A percentile compares a stretch with the other conserved stretches of the same genome.
phyloP scores from a whole-genome alignment of 2,329 filamentous ascomycete genomes.

The Passalora sequoiae region DNA sequence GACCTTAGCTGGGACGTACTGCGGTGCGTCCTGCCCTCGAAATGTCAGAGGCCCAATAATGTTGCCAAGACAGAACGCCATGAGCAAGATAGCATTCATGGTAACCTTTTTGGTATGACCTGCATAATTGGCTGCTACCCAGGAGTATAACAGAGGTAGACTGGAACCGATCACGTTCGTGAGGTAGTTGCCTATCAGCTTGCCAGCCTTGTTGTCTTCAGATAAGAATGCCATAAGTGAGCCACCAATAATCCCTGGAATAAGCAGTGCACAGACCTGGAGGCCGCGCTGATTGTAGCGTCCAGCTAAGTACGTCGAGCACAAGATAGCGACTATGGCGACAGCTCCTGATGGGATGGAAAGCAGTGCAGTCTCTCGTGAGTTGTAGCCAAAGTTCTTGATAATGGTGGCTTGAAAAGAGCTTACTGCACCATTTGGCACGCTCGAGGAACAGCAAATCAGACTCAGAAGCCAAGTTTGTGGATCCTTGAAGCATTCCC shows the following conservation, averaged over 20 bases:
- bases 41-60: constrained; percentile 41
- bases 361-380: constrained; percentile 29
- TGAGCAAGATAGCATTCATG: constrained; percentile 55
- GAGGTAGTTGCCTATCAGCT: constrained; percentile 38
- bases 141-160: constrained; percentile 35
- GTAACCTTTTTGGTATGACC: constrained; percentile 60
- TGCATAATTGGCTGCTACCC: constrained; percentile 50
- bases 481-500: constrained; percentile 42
- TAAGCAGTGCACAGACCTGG: constrained; percentile 25
- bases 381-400: constrained; percentile 30
- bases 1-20: constrained; percentile 42
- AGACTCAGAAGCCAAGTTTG: constrained; percentile 43
- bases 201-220: constrained; percentile 41
- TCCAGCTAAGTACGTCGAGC: constrained; percentile 25
- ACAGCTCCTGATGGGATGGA: constrained; percentile 57
- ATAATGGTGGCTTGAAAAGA: constrained; percentile 35
- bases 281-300: constrained; percentile 29
- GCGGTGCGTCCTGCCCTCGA: constrained; percentile 33
- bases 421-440: constrained; percentile 42
- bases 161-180: constrained; percentile 38
- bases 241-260: constrained; percentile 29
- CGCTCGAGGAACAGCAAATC: constrained; percentile 30
- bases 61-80: constrained; percentile 36
- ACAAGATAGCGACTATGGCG: constrained; percentile 37
- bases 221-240: constrained; percentile 31